These are phyloP conservation scores for Alectoria sarmentosa DNA, from an alignment of 495 filamentous ascomycete species.

Conservation along the genomic window DNA sequence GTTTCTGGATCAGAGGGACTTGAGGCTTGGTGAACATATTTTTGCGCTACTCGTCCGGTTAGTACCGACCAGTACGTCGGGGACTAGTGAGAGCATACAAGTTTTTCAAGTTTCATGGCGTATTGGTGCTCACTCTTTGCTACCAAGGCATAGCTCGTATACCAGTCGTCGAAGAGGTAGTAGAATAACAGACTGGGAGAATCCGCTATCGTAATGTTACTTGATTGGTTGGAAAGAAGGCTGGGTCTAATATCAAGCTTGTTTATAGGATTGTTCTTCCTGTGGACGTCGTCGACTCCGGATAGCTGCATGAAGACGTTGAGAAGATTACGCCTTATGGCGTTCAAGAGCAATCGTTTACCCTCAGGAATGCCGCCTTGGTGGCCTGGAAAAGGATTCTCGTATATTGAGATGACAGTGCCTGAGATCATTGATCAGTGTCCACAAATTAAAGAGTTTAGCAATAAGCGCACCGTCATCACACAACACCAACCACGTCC, in stretches of 20 bases:
- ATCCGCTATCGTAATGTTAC: constrained; percentile 47
- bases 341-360: constrained; percentile 37
- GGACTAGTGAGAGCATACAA: constrained; percentile 40
- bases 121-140: constrained; percentile 55
- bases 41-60: constrained; percentile 34
- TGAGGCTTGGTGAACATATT: constrained; percentile 54
- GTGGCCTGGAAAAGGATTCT: constrained; percentile 52
- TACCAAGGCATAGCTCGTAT: constrained; percentile 58
- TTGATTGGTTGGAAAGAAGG: constrained; percentile 28
- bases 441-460: constrained; percentile 4
- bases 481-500: constrained; percentile 80
- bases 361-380: constrained; percentile 31
- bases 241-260: constrained; percentile 34
- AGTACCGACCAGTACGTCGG: constrained; percentile 13
- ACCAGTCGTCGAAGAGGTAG: constrained; percentile 86
- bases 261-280: constrained; percentile 29
- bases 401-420: constrained; percentile 72
- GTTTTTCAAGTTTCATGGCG: constrained; percentile 44
- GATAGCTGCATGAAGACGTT: constrained; percentile 70
- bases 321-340: constrained; percentile 59
- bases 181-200: constrained; percentile 72
- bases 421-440: constrained; percentile 21
- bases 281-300: constrained; percentile 23
- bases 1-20: constrained; percentile 57
- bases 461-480: constrained; percentile 51